Evolutionary conservation across 1,284 basidiomycete genomes (phyloP), one percentile per base, ranked within the genome.

Genomic region (Xerocomus amazonicus): DNA sequence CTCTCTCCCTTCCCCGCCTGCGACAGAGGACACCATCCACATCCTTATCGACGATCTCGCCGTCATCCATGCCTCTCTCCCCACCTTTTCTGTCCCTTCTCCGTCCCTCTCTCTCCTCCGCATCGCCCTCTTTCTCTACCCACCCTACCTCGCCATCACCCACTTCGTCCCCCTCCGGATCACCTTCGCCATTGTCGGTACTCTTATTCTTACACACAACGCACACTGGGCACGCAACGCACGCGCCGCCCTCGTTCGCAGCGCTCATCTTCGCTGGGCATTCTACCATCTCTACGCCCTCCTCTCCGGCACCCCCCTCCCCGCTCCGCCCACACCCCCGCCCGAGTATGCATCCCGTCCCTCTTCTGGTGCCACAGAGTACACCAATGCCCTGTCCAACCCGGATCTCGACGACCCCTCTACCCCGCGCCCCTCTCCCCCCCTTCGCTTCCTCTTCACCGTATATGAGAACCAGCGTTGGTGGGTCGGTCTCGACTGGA

Each of bases 401-500:
- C 19, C 31, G 23, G 53, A 56, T 6, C 14, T 31, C 13, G 52
- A 51, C 6, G 54, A 56, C 43, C 45, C 40, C 5, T 55, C 55
- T 9, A 23, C 48, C 28, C 64, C 55, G 0, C 67, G 10, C 45
- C 58, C 45, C 41, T 69, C 55, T 45, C 69, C 40, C 46, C 63
- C 66, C 7, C 63, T 91, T 23, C 86, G 90, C 40, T 94, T 94
- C 72, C 75, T 89, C 36, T 94, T 94, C 65, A 90, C 87, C 33
- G 71, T 97, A 28, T 88, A 91, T 64, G 94, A 97, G 69, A 97
- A 97, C 67, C 94, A 97, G 72, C 80, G 94, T 5, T 97, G 94
- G 95, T 91, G 88, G 88, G 79, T 90, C 75, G 87, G 85, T 3
- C 76, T 90, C 36, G 88, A 97, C 70, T 97, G 92, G 91, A 96